Base-by-base conservation (phyloP, 2,329 filamentous ascomycete genomes). In the Apiospora marii region DNA sequence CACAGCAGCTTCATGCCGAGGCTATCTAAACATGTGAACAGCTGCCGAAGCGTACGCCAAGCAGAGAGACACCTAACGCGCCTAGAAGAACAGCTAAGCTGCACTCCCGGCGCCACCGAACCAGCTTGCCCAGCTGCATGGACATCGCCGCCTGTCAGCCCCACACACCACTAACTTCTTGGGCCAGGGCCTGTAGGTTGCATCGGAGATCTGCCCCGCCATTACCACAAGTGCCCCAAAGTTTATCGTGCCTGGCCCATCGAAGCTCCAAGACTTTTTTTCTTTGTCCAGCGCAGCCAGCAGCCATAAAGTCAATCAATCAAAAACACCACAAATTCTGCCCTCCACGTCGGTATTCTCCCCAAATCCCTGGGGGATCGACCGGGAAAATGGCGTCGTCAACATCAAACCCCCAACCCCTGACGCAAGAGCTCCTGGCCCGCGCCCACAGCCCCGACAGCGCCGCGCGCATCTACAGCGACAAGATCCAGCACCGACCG, bases 401-500 rank as follows among this genome's bases (percentile, higher is more conserved):
- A n/a, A n/a, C n/a, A 10, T 30, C 27, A 2, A 78, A 75, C 61
- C 68, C 43, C 48, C 83, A 84, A 70, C 79, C 83, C 64, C 79
- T 89, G 13, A 91, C 90, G 0, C 87, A 91, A 75, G 84, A 87
- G 10, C 90, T 98, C 69, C 92, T 98, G 70, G 83, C 88, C 7
- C 92, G 93, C 78, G 94, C 94, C 13, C 94, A 98, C 83, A 92
- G 93, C 2, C 92, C 94, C 37, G 88, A 92, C 75, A 91, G 89
- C 72, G 90, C 92, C 71, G 85, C 86, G 46, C 88, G 91, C 71
- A 93, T 98, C 82, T 96, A 93, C 86, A 87, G 88, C 74, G 94
- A 97, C 75, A 95, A 95, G 82, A 90, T 98, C 81, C 91, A 94
- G 78, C 92, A 94, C 80, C 94, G 94, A 67, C 92, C 94, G 0